phyloP scores from a whole-genome alignment of 2,329 filamentous ascomycete species.

The Colletotrichum gloeosporioides region DNA sequence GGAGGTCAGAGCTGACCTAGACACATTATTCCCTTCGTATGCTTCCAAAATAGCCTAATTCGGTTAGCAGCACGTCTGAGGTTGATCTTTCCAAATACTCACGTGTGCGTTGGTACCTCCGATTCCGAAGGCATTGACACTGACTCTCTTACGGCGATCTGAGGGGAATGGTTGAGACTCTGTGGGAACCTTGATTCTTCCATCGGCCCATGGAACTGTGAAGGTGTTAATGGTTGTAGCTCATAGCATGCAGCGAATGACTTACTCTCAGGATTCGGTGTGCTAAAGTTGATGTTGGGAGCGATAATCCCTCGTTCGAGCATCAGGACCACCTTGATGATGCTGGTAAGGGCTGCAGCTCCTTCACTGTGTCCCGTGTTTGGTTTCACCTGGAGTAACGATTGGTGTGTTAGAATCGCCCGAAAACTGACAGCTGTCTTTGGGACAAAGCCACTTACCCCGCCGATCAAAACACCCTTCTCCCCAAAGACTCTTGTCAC shows the following conservation, averaged over 20 bases:
- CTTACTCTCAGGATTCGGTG: slow-evolving; percentile 3
- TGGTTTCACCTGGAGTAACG: slow-evolving; percentile 31
- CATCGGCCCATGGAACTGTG: slow-evolving; percentile 9
- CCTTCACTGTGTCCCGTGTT: slow-evolving; percentile 43
- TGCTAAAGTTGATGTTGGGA: slow-evolving; percentile 12
- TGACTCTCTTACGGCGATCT: slow-evolving; percentile 28
- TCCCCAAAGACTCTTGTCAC: slow-evolving; percentile 35
- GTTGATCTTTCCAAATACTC: neutral
- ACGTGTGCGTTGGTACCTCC: slow-evolving; percentile 27
- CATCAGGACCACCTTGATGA: slow-evolving; percentile 37
- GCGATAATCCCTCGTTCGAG: slow-evolving; percentile 5
- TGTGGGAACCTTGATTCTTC: slow-evolving; percentile 28
- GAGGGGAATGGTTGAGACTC: slow-evolving; percentile 29
- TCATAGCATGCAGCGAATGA: neutral
- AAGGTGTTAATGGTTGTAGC: neutral
- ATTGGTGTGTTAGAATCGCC: neutral
- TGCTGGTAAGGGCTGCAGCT: slow-evolving; percentile 31
- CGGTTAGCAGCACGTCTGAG: neutral
- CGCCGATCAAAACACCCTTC: slow-evolving; percentile 29
- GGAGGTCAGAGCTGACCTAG: neutral
- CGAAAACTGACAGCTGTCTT: neutral
- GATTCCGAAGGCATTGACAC: slow-evolving; percentile 41
- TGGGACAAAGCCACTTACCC: slow-evolving; percentile 21
- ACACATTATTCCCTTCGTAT: neutral
- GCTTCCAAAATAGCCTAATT: neutral